Percentiles rank a stretch among this genome's conserved stretches.
phyloP scores from a whole-genome alignment of 2,329 filamentous ascomycete species.

The Pyrenophora seminiperda region DNA sequence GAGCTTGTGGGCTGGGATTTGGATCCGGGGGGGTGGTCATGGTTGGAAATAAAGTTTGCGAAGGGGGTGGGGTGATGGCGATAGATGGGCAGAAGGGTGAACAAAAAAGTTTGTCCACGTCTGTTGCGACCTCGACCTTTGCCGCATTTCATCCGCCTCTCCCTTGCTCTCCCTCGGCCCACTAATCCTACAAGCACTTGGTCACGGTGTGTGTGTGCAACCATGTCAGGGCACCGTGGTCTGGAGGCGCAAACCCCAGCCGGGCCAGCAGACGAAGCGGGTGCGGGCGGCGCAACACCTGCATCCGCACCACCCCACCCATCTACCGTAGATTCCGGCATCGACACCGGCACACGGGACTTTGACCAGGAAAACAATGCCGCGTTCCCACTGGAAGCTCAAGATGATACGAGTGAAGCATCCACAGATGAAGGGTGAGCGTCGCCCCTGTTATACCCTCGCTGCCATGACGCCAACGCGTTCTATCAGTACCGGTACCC shows the following conservation, averaged over 20 bases:
- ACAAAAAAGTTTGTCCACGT: too few species aligned
- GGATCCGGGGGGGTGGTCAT: conserved; percentile 7
- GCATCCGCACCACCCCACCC: background rate
- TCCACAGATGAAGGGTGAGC: conserved; percentile 31
- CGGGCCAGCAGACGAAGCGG: background rate
- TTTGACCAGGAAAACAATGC: conserved; percentile 30
- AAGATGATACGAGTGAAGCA: conserved; percentile 23
- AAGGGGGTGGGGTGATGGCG: background rate
- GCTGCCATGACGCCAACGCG: too few species aligned
- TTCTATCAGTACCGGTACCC: too few species aligned
- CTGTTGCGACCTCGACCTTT: background rate
- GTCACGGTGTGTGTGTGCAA: background rate
- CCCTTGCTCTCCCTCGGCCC: background rate
- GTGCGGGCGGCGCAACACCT: background rate
- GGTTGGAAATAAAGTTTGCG: background rate
- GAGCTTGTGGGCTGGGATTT: conserved; percentile 8
- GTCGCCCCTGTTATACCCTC: too few species aligned
- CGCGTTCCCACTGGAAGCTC: conserved; percentile 21
- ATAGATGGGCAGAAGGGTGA: background rate
- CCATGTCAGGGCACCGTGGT: background rate
- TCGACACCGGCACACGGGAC: conserved; percentile 19
- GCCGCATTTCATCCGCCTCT: background rate
- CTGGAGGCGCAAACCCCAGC: conserved; percentile 1
- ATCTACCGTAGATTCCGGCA: conserved; percentile 19
- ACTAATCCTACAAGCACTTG: background rate